Conservation (phyloP, 1,284 basidiomycete species). For the Microbotryum lychnidis-dioicae region DNA sequence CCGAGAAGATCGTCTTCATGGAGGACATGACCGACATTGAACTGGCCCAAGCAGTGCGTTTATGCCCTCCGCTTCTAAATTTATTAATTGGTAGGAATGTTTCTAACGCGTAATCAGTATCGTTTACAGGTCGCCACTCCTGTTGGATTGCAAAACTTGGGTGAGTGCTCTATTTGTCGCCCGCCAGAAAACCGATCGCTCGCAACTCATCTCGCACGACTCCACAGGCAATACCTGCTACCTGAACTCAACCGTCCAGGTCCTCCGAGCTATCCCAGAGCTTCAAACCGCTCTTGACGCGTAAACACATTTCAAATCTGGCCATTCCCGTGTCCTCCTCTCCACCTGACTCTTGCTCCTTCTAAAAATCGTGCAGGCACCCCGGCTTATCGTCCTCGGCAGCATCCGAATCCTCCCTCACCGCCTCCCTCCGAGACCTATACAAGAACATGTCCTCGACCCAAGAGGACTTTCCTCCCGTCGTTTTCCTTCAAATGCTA, state of each 20-base stretch:
- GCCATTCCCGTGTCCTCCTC: slow-evolving; percentile 8
- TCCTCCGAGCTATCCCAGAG: slow-evolving; percentile 81
- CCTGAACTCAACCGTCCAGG: slow-evolving; percentile 91
- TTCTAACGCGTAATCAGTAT: not conserved
- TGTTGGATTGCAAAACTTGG: slow-evolving; percentile 47
- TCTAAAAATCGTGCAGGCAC: not conserved
- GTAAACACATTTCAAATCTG: slow-evolving; percentile 43
- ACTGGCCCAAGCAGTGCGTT: slow-evolving; percentile 64
- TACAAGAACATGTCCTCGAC: slow-evolving; percentile 66
- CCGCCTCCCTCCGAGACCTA: slow-evolving; percentile 59
- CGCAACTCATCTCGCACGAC: not conserved
- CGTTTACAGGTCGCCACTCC: slow-evolving; percentile 44
- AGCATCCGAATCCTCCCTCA: slow-evolving; percentile 42
- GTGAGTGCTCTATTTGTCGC: slow-evolving; percentile 7
- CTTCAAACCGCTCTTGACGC: slow-evolving; percentile 59
- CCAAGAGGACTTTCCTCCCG: slow-evolving; percentile 67
- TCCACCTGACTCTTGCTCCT: not conserved
- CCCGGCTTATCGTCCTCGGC: not conserved
- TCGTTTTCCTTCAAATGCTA: slow-evolving; percentile 60
- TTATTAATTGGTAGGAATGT: not conserved
- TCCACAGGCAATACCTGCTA: slow-evolving; percentile 76
- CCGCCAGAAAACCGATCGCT: not conserved
- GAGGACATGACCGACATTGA: slow-evolving; percentile 78
- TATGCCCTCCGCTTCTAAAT: slow-evolving; percentile 2
- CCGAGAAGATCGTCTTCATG: slow-evolving; percentile 64